Evolutionary conservation across 1,284 basidiomycete species (phyloP), one percentile per base, ranked within the genome.

Genomic region (Heliocybe sulcata): DNA sequence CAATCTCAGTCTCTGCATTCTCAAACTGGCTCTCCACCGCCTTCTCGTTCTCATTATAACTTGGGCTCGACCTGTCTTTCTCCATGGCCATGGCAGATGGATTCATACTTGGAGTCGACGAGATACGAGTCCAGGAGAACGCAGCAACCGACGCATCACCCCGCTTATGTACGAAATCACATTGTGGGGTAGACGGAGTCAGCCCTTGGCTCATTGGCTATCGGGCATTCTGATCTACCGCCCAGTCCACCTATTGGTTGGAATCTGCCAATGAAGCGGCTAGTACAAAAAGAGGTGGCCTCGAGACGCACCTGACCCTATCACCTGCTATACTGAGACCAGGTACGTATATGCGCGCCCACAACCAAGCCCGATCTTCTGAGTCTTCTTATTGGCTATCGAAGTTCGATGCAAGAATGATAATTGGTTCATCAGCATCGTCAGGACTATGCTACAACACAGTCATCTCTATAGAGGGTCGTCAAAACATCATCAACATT

Each of bases 1-100:
- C 74, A 35, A 72, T 58, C 45, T 68, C 64, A 25, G 55, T 55
- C 14, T 31, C 14, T n/a, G 42, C 52, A 27, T 6, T 6, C 27
- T 49, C 47, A 29, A 25, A 49, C 47, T 49, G 12, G 27, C 45
- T 31, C 35, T 53, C 45, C 14, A 16, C 38, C 12, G 33, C 9
- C 33, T n/a, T n/a, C n/a, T n/a, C n/a, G n/a, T 42, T 42, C 16
- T 42, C 38, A 6, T 42, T 16, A 16, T 42, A 42, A 42, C 38
- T 42, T 16, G 38, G 38, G 16, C 38, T 42, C 16, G 16, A n/a
- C 38, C 38, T 42, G 16, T 42, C 38, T 6, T 8, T n/a, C 12
- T 42, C 19, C 38, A 20, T 42, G n/a, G 4, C 16, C 6, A 16
- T 6, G 19, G 16, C 3, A 42, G 38, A n/a, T 3, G 38, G 12